Percentiles rank a stretch among this genome's conserved stretches.
Conservation (phyloP, 805 yeast genomes). For the Kazachstania kunashirensis region DNA sequence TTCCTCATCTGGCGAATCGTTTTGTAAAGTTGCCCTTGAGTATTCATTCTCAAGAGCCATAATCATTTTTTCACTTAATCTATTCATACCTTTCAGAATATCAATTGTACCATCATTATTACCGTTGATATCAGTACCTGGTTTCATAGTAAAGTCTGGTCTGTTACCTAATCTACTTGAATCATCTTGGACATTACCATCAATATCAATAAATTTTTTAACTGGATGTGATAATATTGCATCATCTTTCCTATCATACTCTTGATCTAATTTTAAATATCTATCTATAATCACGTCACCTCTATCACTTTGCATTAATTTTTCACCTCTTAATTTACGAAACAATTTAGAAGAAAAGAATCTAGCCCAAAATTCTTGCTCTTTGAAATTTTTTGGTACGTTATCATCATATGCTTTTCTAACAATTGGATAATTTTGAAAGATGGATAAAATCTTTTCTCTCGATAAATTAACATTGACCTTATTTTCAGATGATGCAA, state of each 20-base stretch:
- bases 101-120: constrained; percentile 56
- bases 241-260: constrained; percentile 39
- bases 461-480: constrained; percentile 88
- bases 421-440: constrained; percentile 88
- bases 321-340: constrained; percentile 82
- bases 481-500: constrained; percentile 84
- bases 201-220: constrained; percentile 64
- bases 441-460: constrained; percentile 80
- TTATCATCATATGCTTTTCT: constrained; percentile 80
- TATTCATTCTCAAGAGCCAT: constrained; percentile 39
- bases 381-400: constrained; percentile 73
- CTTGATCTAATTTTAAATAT: constrained; percentile 64
- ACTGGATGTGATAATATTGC: constrained; percentile 38
- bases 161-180: constrained; percentile 64
- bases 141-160: constrained; percentile 84
- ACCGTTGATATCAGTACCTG: constrained; percentile 39
- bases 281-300: constrained; percentile 81
- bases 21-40: constrained; percentile 29
- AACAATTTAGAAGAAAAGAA: constrained; percentile 87
- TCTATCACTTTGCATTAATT: constrained; percentile 60
- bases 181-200: constrained; percentile 75
- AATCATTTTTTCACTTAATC: constrained; percentile 75
- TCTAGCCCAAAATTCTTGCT: constrained; percentile 93
- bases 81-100: constrained; percentile 79
- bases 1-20: constrained; percentile 30